A percentile compares a stretch with the other conserved stretches of the same genome.
Evolutionary conservation across 176 grass and related monocot genomes (phyloP).

Genomic region (Tuctoria greenei): DNA sequence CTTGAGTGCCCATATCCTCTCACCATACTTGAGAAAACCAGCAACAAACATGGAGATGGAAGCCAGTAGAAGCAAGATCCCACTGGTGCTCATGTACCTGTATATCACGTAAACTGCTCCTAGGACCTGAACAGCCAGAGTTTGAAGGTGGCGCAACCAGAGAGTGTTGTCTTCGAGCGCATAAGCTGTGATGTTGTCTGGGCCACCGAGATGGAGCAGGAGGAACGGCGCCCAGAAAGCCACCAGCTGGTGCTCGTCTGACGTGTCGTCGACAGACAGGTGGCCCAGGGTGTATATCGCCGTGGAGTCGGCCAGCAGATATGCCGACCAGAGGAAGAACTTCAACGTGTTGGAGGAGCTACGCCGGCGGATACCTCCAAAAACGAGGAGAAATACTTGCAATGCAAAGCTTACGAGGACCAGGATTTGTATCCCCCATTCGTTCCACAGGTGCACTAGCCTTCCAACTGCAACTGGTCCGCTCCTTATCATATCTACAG

Average conservation of each 20-base stretch:
- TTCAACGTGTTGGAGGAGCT: neutral
- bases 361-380: slow-evolving; percentile 21
- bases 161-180: slow-evolving; percentile 38
- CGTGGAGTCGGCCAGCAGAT: slow-evolving; percentile 48
- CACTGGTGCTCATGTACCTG: neutral
- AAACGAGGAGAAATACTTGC: slow-evolving; percentile 27
- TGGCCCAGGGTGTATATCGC: slow-evolving; percentile 49
- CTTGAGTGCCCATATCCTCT: slow-evolving; percentile 40
- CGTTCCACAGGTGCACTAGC: slow-evolving; percentile 18
- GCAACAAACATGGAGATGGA: slow-evolving; percentile 30
- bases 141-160: slow-evolving; percentile 36
- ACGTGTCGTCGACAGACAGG: slow-evolving; percentile 5
- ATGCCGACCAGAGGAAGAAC: slow-evolving; percentile 49
- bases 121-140: slow-evolving; percentile 29
- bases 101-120: slow-evolving; percentile 32
- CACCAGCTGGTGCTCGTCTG: slow-evolving; percentile 4
- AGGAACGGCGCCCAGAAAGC: slow-evolving; percentile 48
- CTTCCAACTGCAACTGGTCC: neutral
- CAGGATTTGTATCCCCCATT: slow-evolving; percentile 36
- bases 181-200: slow-evolving; percentile 45
- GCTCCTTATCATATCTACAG: slow-evolving; percentile 13
- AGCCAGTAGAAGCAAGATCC: slow-evolving; percentile 7
- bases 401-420: slow-evolving; percentile 19
- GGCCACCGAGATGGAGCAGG: slow-evolving; percentile 51
- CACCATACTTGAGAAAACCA: slow-evolving; percentile 34